These are phyloP conservation scores for Russula sp. DNA, from an alignment of 768 basidiomycete genomes.

Conservation along the genomic window DNA sequence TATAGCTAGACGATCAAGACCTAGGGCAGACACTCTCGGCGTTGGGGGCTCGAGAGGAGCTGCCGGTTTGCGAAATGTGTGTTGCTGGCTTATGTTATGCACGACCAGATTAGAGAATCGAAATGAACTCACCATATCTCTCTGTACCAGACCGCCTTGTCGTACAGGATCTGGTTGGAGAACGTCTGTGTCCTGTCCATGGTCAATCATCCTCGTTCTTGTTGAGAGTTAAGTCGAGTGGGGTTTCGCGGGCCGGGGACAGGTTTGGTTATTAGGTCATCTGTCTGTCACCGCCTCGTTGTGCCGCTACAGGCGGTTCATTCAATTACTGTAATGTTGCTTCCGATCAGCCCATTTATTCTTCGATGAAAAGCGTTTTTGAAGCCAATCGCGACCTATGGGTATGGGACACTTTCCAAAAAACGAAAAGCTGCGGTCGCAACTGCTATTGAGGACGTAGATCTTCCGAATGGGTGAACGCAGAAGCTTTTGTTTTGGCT, in stretches of 20 bases:
- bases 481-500: too few species aligned
- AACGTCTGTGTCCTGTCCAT: slow-evolving; percentile 65
- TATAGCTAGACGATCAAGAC: slow-evolving; percentile 82
- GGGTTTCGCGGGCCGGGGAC: background rate
- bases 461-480: too few species aligned
- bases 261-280: too few species aligned
- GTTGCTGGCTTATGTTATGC: slow-evolving; percentile 49
- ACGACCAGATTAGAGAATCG: slow-evolving; percentile 7
- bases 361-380: too few species aligned
- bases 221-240: background rate
- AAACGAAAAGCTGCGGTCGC: too few species aligned
- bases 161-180: slow-evolving; percentile 76
- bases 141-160: slow-evolving; percentile 72
- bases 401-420: too few species aligned
- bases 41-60: slow-evolving; percentile 73
- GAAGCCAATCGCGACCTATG: too few species aligned
- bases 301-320: too few species aligned
- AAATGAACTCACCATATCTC: slow-evolving; percentile 51
- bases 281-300: too few species aligned
- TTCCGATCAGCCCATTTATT: too few species aligned
- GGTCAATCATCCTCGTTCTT: slow-evolving; percentile 4
- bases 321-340: too few species aligned
- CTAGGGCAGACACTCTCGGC: slow-evolving; percentile 75
- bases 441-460: too few species aligned
- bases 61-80: slow-evolving; percentile 76